Percentiles rank a stretch among this genome's conserved stretches.
These are phyloP conservation scores for Epichloe glyceriae DNA, from an alignment of 2,329 filamentous ascomycete species.

Conservation along the genomic window DNA sequence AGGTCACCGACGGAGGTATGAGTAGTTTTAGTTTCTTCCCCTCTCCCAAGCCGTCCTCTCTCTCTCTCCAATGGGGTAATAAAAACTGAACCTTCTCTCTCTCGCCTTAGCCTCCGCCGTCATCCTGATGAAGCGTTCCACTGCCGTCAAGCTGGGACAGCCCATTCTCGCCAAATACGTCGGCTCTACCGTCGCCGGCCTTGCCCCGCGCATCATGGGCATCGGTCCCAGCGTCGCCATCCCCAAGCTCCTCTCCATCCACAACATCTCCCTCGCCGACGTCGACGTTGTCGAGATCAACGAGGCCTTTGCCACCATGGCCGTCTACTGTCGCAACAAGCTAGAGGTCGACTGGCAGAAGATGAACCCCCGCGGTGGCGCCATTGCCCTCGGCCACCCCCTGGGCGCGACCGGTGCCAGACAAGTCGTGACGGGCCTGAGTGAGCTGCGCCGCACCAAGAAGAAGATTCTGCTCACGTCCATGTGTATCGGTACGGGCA, in stretches of 20 bases:
- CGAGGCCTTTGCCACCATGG: constrained; percentile 97
- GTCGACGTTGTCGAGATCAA: constrained; percentile 89
- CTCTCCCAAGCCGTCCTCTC: background rate
- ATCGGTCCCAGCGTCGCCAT: constrained; percentile 67
- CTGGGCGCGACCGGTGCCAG: constrained; percentile 65
- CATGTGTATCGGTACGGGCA: constrained; percentile 69
- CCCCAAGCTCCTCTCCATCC: constrained; percentile 72
- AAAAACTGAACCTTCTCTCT: background rate
- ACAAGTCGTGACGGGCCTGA: constrained; percentile 81
- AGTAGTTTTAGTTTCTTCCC: constrained; percentile 5
- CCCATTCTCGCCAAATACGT: constrained; percentile 93
- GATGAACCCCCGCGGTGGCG: constrained; percentile 73
- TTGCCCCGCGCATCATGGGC: constrained; percentile 92
- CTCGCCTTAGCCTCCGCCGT: constrained; percentile 60
- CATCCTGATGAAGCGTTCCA: constrained; percentile 87
- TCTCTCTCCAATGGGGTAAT: background rate
- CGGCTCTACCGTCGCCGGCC: constrained; percentile 77
- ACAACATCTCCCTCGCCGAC: constrained; percentile 66
- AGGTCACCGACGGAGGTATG: constrained; percentile 80
- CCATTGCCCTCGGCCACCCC: constrained; percentile 77
- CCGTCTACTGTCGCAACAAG: constrained; percentile 74
- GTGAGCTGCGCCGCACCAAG: constrained; percentile 69
- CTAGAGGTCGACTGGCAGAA: constrained; percentile 60
- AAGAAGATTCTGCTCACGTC: constrained; percentile 86
- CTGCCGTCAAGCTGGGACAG: constrained; percentile 73